Evolutionary conservation across 768 basidiomycete species (phyloP), one percentile per base, ranked within the genome.

Genomic region (Pleurotus platypus): DNA sequence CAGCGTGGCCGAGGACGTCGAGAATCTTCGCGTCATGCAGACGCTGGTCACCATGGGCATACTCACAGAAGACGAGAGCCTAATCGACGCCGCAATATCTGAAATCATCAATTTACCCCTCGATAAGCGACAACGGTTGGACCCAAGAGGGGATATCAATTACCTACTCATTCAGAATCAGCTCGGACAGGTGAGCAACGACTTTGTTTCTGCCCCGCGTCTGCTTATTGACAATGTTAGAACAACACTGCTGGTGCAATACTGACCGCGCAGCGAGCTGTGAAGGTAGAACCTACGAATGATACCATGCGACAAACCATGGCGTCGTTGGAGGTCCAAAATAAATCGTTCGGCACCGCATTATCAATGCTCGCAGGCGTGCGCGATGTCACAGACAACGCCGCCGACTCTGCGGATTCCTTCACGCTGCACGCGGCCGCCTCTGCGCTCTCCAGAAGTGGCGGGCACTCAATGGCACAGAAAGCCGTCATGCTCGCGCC

Each of bases 31-130:
- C 55, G 92, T 92, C 1, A 89, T 96, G 68, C 90, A 88, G 46
- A 81, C 86, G 0, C 80, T 98, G 1, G 90, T 90, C 0, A 90
- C 89, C n/a, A 93, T 97, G 83, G 94, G 92, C 9, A 85, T 94
- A 56, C 71, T 94, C 54, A 87, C 87, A 2, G 77, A 78, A 35
- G 94, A 96, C 63, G 85, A 89, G 35, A 80, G 78, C 37, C 78
- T 97, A 16, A 78, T 94, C 22, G 92, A 95, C 67, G 94, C 94
- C 1, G 89, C 93, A 0, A 72, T 95, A 11, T 86, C 89, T 0
- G 94, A 97, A 67, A 81, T 96, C 15, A 76, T 87, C 16, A 74
- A 81, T 0, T 74, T 94, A 20, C 82, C 92, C 0, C 65, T 86
- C 15, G 85, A 92, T 58, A 77, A 82, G 60, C 78, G 87, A 55